phyloP scores from a whole-genome alignment of 2,329 filamentous ascomycete genomes.

The Calonectria hongkongensis region DNA sequence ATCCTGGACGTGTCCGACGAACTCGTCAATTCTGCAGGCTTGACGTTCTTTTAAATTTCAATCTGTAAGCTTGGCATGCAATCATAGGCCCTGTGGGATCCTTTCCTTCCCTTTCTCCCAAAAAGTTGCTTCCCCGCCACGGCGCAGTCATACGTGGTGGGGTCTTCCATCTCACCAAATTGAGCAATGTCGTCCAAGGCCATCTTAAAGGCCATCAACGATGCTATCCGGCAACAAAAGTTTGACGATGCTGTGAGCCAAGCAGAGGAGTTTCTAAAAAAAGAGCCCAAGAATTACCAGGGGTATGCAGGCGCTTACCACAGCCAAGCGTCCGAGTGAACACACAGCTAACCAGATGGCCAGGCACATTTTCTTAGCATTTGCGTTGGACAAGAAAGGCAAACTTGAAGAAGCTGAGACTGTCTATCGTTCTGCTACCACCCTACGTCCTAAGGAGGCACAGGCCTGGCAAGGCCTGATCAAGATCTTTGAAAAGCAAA shows the following conservation, averaged over 20 bases:
- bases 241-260: conserved; percentile 85
- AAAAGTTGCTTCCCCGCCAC: conserved; percentile 24
- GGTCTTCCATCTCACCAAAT: conserved; percentile 42
- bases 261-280: conserved; percentile 80
- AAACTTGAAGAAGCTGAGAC: conserved; percentile 83
- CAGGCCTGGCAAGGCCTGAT: conserved; percentile 94
- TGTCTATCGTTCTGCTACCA: conserved; percentile 83
- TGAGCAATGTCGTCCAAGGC: conserved; percentile 78
- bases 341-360: conserved; percentile 40
- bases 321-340: conserved; percentile 37
- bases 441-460: conserved; percentile 83
- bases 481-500: conserved; percentile 88
- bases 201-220: conserved; percentile 86
- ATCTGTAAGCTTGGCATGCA: background rate
- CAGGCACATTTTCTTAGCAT: conserved; percentile 90
- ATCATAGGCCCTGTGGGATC: conserved; percentile 10
- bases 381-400: conserved; percentile 86
- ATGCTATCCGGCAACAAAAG: conserved; percentile 85
- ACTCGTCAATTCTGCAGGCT: conserved; percentile 14
- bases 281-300: conserved; percentile 88
- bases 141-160: conserved; percentile 41
- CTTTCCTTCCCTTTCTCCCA: background rate
- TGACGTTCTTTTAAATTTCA: background rate
- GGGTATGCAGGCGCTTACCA: conserved; percentile 71
- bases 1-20: conserved; percentile 7